Base-by-base conservation (phyloP, 2,329 filamentous ascomycete genomes). In the Aspergillus eucalypticola region DNA sequence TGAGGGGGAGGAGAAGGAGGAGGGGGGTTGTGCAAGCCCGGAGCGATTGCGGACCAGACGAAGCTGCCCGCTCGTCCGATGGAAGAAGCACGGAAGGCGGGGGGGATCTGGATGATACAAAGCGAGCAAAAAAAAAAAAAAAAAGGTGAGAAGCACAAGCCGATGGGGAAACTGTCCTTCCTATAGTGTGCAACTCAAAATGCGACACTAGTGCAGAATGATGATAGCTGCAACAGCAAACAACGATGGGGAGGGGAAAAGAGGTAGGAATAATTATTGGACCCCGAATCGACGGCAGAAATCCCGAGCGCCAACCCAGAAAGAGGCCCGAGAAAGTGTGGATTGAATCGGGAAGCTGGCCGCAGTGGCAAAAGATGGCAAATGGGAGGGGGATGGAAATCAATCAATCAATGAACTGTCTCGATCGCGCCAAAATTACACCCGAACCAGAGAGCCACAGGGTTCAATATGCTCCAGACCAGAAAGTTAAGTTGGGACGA, bases 401-500 rank as follows among this genome's bases (percentile, higher is more conserved):
- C 27, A 25, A 44, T 27, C 29, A 32, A 19, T 27, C 29, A 32
- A 19, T 44, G 38, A 46, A 25, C 55, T 50, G 32, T 8, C 29
- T 21, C 55, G 23, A 44, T 58, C 56, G 49, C 48, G 49, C 49
- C n/a, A 42, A 58, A 19, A 32, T 44, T 8, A n/a, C 41, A 35
- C 32, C 32, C 32, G 32, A 35, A 13, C 32, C 32, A 35, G 4
- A 13, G 52, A 25, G 38, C 39, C 25, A 58, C 23, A 41, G 49
- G 27, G 13, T 35, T 19, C 39, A 15, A 23, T 25, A 29, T 32
- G 56, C 27, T 44, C 50, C 29, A 58, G 49, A 39, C 35, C 48
- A 49, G 59, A 51, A 57, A 61, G 59, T 63, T 61, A 59, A 56
- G 58, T 61, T 63, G 58, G 58, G 27, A 50, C 56, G 50, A 60